These are phyloP conservation scores for Tolypocladium tundrense DNA, from an alignment of 2,329 filamentous ascomycete species.

Conservation along the genomic window DNA sequence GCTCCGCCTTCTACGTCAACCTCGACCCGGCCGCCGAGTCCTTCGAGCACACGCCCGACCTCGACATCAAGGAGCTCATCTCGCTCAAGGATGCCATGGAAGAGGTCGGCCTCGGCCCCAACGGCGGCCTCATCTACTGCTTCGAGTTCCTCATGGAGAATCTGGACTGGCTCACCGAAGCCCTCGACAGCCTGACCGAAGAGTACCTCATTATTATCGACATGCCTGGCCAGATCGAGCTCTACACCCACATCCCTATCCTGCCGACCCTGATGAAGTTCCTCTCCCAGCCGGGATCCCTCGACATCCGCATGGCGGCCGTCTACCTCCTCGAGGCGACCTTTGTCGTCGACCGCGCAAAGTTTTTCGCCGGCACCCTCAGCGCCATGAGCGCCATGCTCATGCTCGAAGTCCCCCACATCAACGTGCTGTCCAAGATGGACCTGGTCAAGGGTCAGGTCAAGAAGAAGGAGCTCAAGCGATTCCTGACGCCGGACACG, in stretches of 20 bases:
- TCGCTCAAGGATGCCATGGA: slow-evolving; percentile 95
- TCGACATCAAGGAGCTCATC: slow-evolving; percentile 93
- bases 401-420: slow-evolving; percentile 92
- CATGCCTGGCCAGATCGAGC: slow-evolving; percentile 97
- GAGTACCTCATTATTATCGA: slow-evolving; percentile 97
- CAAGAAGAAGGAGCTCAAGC: slow-evolving; percentile 76
- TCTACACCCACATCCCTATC: slow-evolving; percentile 94
- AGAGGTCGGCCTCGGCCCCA: slow-evolving; percentile 80
- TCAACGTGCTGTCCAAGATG: slow-evolving; percentile 97
- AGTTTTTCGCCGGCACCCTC: slow-evolving; percentile 93
- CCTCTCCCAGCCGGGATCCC: slow-evolving; percentile 64
- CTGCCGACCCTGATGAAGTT: slow-evolving; percentile 75
- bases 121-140: slow-evolving; percentile 89
- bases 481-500: slow-evolving; percentile 81
- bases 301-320: slow-evolving; percentile 88
- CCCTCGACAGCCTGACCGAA: slow-evolving; percentile 76
- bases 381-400: slow-evolving; percentile 99
- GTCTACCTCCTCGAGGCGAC: slow-evolving; percentile 92
- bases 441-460: slow-evolving; percentile 88
- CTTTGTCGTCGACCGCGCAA: slow-evolving; percentile 89
- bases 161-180: slow-evolving; percentile 80
- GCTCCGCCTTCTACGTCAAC: slow-evolving; percentile 97
- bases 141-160: slow-evolving; percentile 95
- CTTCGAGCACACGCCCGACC: slow-evolving; percentile 83
- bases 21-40: slow-evolving; percentile 92